Conservation (phyloP, 2,329 filamentous ascomycete species). For the Curvularia verruculosa region DNA sequence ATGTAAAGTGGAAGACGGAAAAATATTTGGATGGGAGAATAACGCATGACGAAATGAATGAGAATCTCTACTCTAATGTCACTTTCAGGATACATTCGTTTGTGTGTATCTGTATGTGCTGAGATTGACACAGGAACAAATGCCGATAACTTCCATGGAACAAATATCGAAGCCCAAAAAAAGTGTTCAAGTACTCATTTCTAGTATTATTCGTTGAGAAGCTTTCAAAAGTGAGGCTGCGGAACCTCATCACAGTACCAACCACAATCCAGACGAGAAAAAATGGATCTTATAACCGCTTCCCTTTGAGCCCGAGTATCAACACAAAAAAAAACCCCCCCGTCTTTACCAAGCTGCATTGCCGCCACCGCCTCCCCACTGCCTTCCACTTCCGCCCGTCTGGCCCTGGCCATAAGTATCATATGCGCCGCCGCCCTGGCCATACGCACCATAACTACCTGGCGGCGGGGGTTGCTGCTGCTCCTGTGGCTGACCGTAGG, state of each 20-base stretch:
- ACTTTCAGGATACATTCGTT: neutral
- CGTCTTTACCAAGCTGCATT: constrained; percentile 40
- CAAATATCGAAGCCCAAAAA: neutral
- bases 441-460: constrained; percentile 32
- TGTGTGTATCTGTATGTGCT: neutral
- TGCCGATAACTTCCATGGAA: too few relatives aligned
- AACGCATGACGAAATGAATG: constrained; percentile 17
- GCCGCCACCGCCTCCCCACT: constrained; percentile 41
- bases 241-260: neutral
- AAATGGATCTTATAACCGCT: too few relatives aligned
- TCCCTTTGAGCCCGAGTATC: neutral
- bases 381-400: constrained; percentile 27
- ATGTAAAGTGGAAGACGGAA: too few relatives aligned
- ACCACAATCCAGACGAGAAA: neutral
- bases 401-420: constrained; percentile 28
- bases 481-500: constrained; percentile 25
- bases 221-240: neutral
- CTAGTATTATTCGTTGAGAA: constrained; percentile 12
- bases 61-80: constrained; percentile 30
- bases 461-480: constrained; percentile 18
- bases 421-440: constrained; percentile 26
- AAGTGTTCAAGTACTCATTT: constrained; percentile 1
- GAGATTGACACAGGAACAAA: neutral
- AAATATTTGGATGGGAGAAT: too few relatives aligned
- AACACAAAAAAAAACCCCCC: neutral